A percentile compares a stretch with the other conserved stretches of the same genome.
Conservation (phyloP, 345 rosid genomes). For the Citrus cavaleriei region DNA sequence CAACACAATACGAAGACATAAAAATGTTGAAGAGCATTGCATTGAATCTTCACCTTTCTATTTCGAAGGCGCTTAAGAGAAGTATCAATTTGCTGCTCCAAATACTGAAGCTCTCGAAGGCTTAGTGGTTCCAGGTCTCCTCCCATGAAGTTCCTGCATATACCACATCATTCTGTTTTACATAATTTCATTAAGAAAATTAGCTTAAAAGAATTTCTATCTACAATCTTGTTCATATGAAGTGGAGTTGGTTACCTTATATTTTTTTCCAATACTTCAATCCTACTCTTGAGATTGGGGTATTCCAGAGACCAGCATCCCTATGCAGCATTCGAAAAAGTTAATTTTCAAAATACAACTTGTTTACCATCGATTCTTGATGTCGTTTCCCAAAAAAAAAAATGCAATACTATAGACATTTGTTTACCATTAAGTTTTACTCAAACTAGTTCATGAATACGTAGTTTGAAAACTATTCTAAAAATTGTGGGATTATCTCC, state of each 20-base stretch:
- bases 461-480: too few relatives aligned
- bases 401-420: background rate
- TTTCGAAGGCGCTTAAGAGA: constrained; percentile 75
- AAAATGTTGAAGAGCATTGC: background rate
- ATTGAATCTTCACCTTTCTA: constrained; percentile 42
- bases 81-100: constrained; percentile 80
- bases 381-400: too few relatives aligned
- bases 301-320: constrained; percentile 54
- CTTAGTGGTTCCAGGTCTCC: constrained; percentile 62
- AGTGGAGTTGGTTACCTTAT: constrained; percentile 37
- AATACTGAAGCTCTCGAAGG: constrained; percentile 62
- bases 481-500: too few relatives aligned
- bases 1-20: background rate
- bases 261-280: constrained; percentile 59
- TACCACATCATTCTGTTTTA: background rate
- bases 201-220: background rate
- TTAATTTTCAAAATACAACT: background rate
- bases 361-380: background rate
- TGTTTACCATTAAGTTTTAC: background rate
- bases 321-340: constrained; percentile 21
- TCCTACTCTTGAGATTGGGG: constrained; percentile 50
- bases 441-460: too few relatives aligned
- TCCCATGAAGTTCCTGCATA: constrained; percentile 57
- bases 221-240: background rate
- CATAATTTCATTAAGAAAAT: background rate